Evolutionary conservation across 768 basidiomycete genomes (phyloP).

Genomic region (Pisolithus marmoratus): DNA sequence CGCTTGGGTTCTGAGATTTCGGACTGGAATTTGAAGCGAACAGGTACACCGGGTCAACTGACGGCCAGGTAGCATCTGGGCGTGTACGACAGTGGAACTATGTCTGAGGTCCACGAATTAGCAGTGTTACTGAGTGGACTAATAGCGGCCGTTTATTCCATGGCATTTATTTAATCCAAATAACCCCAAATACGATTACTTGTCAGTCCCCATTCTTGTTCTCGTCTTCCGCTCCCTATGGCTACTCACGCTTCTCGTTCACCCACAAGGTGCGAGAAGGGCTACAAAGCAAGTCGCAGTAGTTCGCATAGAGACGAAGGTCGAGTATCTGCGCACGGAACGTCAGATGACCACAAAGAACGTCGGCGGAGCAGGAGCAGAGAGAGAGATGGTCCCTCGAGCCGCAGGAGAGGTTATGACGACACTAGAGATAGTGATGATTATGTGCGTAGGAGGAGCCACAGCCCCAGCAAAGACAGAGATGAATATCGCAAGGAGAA

Average conservation of each 20-base stretch:
- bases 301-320: constrained; percentile 32
- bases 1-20: constrained; percentile 53
- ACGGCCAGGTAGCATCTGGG: constrained; percentile 17
- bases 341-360: constrained; percentile 24
- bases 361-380: constrained; percentile 29
- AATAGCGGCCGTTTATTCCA: too few species aligned
- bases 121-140: too few species aligned
- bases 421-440: constrained; percentile 27
- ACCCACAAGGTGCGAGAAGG: constrained; percentile 26
- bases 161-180: background rate
- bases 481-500: constrained; percentile 36
- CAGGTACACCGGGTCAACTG: constrained; percentile 21
- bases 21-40: constrained; percentile 23
- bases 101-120: too few species aligned
- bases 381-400: constrained; percentile 20
- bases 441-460: constrained; percentile 23
- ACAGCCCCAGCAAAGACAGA: constrained; percentile 13
- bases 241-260: constrained; percentile 45
- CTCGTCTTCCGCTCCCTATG: constrained; percentile 30
- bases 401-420: constrained; percentile 29
- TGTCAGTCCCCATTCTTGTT: background rate
- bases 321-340: constrained; percentile 26
- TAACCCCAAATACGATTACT: background rate
- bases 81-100: background rate
- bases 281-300: constrained; percentile 26